Evolutionary conservation across 163 green algal genomes (phyloP), one percentile per base, ranked within the genome.

Genomic region (Scenedesmus sp.): DNA sequence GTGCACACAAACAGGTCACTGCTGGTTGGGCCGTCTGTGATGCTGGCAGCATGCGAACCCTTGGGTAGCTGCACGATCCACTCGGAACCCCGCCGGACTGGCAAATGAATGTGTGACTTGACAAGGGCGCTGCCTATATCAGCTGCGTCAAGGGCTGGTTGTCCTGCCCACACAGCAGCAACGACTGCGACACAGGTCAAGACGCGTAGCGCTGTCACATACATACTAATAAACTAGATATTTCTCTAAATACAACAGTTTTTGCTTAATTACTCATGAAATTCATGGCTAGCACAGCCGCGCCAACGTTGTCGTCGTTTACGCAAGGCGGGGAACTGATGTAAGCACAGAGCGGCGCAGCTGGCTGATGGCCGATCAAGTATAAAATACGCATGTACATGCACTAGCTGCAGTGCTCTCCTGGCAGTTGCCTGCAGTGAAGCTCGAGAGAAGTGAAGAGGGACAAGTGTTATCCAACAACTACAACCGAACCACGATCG

Each of bases 1-100:
- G 73, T 83, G 73, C 73, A 83, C 37, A 83, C 73, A 49, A 83
- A 83, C 73, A 83, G 73, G 16, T 83, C 73, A 18, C 37, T 83
- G 37, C 37, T 46, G 18, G 37, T 46, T 13, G 73, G 73, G 37
- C 73, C 73, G 12, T 46, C 73, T 16, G 73, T 83, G 37, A 83
- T 83, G 37, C 37, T 53, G 37, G 73, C 73, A 51, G 73, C 35
- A n/a, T 83, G 73, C 15, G 73, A 46, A 1, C 73, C 73, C 37
- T 53, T 46, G 3, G 73, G 73, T 37, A 83, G 33, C 37, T 83
- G 35, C 73, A 83, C 37, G 4, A 83, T 49, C 73, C 73, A 83
- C 6, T 46, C 37, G 5, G 33, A 33, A n/a, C 35, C 73, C 12
- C 20, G 73, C 37, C 37, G 35, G 16, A 49, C 35, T n/a, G 73